These are phyloP conservation scores for Morella rubra DNA, from an alignment of 306 rosid species.

Conservation along the genomic window DNA sequence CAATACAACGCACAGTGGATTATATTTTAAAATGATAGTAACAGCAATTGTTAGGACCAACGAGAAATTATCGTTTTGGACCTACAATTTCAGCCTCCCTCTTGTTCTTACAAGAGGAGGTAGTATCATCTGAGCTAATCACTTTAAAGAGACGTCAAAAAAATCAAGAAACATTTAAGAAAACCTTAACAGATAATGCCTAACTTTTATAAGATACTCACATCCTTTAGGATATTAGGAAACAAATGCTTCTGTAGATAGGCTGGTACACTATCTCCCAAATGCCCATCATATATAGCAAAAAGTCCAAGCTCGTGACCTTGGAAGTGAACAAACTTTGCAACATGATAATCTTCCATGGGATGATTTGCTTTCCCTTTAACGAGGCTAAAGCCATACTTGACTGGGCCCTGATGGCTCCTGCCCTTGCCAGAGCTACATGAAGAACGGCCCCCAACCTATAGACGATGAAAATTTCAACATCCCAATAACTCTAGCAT, in stretches of 20 bases:
- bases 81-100: neutral
- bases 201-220: slow-evolving; percentile 42
- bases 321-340: slow-evolving; percentile 48
- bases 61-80: neutral
- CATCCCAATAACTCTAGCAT: slow-evolving; percentile 1
- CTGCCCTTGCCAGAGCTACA: slow-evolving; percentile 77
- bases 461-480: slow-evolving; percentile 21
- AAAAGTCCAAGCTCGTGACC: slow-evolving; percentile 80
- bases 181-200: slow-evolving; percentile 6
- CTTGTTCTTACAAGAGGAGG: neutral
- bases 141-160: slow-evolving; percentile 11
- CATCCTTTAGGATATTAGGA: slow-evolving; percentile 76
- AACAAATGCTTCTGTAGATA: slow-evolving; percentile 78
- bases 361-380: slow-evolving; percentile 91
- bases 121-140: neutral
- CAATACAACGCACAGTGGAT: too few species aligned
- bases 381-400: slow-evolving; percentile 82
- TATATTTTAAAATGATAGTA: neutral
- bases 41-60: neutral
- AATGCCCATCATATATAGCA: slow-evolving; percentile 86
- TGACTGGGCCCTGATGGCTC: slow-evolving; percentile 57
- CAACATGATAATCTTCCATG: slow-evolving; percentile 88
- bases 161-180: slow-evolving; percentile 11
- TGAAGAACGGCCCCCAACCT: slow-evolving; percentile 79
- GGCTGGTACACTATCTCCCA: slow-evolving; percentile 80